Evolutionary conservation across 2,329 filamentous ascomycete genomes (phyloP), one percentile per base, ranked within the genome.

Genomic region (Graphiopsis chlorocephala): DNA sequence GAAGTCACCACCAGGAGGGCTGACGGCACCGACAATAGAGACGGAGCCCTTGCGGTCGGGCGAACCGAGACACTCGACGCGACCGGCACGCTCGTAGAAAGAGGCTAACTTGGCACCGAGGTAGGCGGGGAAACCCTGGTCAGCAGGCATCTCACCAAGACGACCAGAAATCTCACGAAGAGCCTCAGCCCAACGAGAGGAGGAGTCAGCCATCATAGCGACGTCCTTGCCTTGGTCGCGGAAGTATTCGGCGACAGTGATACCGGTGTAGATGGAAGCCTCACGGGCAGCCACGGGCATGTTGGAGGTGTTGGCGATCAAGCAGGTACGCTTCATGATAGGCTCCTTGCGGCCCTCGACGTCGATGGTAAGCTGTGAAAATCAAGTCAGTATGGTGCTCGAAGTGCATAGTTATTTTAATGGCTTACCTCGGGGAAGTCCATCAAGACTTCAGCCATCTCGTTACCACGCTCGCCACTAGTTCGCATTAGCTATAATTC

Each of bases 361-460:
- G 20, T 96, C 90, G 76, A 99, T 99, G 56, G 91, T 91, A 70
- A 99, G 91, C 86, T 86, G 71, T 56, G 14, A 3, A 29, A 7
- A 58, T 17, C 20, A 31, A 52, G 65, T 74, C 67, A 76, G 73
- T 56, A 61, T 17, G 17, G 23, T 7, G 3, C n/a, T 38, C 11
- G 20, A 50, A 25, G 11, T 15, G 20, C 12, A 8, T 33, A 4
- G 11, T 11, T 38, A 5, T 15, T 20, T 2, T 20, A 45, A 12
- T 20, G 2, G 29, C 75, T 65, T 76, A 86, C 85, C 76, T 98
- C 93, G 66, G 95, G 95, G 85, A 99, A 99, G 81, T 99, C 95
- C 91, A 97, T 98, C 86, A 99, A 86, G 72, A 99, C 95, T 86
- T 99, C 95, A 69, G 95, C 95, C 95, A 99, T 99, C 82, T 99